phyloP scores from a whole-genome alignment of 192 early-diverging fungal genomes.

The Haplosporangium gracile region DNA sequence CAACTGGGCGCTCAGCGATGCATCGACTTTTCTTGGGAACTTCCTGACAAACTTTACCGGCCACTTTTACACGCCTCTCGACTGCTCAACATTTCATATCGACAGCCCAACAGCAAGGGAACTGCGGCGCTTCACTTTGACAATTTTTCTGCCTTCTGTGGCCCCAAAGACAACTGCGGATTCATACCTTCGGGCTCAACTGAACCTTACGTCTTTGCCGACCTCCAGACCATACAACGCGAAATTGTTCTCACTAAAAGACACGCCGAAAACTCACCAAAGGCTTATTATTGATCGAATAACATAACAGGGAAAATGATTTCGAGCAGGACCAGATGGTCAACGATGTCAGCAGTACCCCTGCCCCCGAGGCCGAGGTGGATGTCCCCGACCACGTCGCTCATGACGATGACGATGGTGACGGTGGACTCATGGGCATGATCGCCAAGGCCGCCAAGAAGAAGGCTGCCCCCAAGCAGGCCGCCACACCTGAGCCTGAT shows the following conservation, averaged over 20 bases:
- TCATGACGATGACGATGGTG: conserved; percentile 70
- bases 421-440: conserved; percentile 77
- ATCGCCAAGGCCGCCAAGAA: conserved; percentile 59
- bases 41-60: neutral
- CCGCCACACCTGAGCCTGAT: conserved; percentile 49
- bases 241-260: neutral
- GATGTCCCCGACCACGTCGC: conserved; percentile 36
- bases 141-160: neutral
- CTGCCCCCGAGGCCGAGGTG: conserved; percentile 28
- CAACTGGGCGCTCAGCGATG: neutral
- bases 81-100: neutral
- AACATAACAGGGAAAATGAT: conserved; percentile 62
- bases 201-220: neutral
- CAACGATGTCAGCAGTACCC: conserved; percentile 40
- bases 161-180: neutral
- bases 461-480: conserved; percentile 59
- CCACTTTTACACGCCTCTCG: neutral
- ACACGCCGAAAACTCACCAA: neutral
- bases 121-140: neutral
- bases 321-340: conserved; percentile 64
- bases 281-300: neutral
- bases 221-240: neutral
- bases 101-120: neutral
- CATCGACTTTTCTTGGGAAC: neutral
- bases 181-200: neutral